A percentile compares a stretch with the other conserved stretches of the same genome.
phyloP scores from a whole-genome alignment of 2,329 filamentous ascomycete genomes.

The Cladosporium cucumerinum region DNA sequence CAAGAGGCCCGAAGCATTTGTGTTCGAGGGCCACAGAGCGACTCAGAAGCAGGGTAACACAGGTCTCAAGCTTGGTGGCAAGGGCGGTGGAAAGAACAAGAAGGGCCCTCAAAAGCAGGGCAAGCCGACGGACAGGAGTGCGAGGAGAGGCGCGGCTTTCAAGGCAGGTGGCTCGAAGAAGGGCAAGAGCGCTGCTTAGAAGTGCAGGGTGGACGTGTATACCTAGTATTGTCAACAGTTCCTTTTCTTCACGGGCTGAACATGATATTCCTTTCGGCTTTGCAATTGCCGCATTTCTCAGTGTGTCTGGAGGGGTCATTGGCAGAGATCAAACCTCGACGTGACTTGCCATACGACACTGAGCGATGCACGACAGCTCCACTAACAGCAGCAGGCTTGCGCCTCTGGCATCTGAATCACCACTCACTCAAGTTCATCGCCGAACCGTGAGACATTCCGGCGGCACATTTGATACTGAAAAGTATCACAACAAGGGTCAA shows the following conservation, averaged over 20 bases:
- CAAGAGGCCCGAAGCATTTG: slow-evolving; percentile 64
- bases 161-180: slow-evolving; percentile 42
- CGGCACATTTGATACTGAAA: not conserved
- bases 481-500: not conserved
- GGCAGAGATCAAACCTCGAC: no score
- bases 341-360: not conserved
- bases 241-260: not conserved
- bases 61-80: slow-evolving; percentile 58
- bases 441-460: not conserved
- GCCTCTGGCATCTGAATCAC: not conserved
- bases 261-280: not conserved
- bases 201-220: not conserved
- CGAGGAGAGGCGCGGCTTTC: slow-evolving; percentile 45
- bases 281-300: not conserved
- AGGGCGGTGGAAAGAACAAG: slow-evolving; percentile 35
- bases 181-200: slow-evolving; percentile 15
- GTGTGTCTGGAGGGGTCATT: not conserved
- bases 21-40: slow-evolving; percentile 80
- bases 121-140: slow-evolving; percentile 43
- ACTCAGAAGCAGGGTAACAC: slow-evolving; percentile 63
- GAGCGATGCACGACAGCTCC: not conserved
- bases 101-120: slow-evolving; percentile 44
- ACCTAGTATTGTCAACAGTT: not conserved
- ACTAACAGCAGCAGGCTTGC: not conserved
- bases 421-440: not conserved